Base-by-base conservation (phyloP, 73 alveolate genomes). In the Symbiodinium pilosum region DNA sequence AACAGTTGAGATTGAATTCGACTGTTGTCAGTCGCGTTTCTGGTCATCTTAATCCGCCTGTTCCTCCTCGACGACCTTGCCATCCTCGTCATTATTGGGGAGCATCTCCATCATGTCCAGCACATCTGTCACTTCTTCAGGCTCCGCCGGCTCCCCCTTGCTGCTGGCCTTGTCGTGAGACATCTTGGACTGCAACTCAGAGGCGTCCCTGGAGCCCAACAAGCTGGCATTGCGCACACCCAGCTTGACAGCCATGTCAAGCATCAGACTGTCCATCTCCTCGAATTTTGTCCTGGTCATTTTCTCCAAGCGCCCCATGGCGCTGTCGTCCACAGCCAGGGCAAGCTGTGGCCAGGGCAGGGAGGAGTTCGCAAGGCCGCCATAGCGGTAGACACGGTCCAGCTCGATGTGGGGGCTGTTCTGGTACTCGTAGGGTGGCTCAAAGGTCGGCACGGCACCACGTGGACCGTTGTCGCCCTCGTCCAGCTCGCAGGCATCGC, bases 391-490 rank as follows among this genome's bases (percentile, higher is more conserved):
- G 21, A 75, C 47, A 4, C 86, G 42, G 3, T 75, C 86, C 47
- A 75, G 42, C 77, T 18, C 36, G 38, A 64, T 36, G 38, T 64
- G 21, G 30, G 77, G 77, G 28, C 28, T 26, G 38, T 64, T 32
- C 38, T 26, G 32, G 77, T 64, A 64, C 36, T 64, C 77, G 77
- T 64, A 64, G 40, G 77, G 77, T 32, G 21, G 38, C 77, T 64
- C 77, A n/a, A 47, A 34, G 7, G 86, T 75, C 20, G 86, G 86
- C 42, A 75, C 47, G 2, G 51, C 86, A 1, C 86, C 86, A 1
- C 51, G 51, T 11, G 47, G 86, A n/a, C 86, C 86, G 30, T 38
- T 75, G 54, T 75, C 86, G 2, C 86, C 86, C 42, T 34, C 86
- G 30, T 75, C 47, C 51, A 75, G 47, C 86, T 75, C 86, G 47